Evolutionary conservation across 352 stramenopile genomes (phyloP).

Genomic region (Lagenidium giganteum): DNA sequence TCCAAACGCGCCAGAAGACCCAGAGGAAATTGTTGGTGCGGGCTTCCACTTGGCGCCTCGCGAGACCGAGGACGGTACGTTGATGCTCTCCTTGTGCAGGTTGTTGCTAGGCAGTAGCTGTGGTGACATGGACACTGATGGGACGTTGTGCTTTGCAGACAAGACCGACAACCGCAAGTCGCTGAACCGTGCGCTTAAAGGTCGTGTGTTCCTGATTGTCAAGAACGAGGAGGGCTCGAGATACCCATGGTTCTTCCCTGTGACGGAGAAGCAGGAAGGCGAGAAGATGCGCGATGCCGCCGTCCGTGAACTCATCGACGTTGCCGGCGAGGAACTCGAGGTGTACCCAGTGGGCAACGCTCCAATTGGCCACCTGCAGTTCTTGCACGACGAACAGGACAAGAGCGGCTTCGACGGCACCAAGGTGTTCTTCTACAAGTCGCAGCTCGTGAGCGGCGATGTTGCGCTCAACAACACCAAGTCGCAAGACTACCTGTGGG

Average conservation of each 20-base stretch:
- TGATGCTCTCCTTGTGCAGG: not conserved
- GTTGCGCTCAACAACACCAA: constrained; percentile 54
- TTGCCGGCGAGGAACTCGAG: constrained; percentile 40
- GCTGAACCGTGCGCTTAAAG: constrained; percentile 78
- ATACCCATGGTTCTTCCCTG: constrained; percentile 79
- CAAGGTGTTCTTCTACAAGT: constrained; percentile 88
- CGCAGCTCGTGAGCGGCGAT: constrained; percentile 54
- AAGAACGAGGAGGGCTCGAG: constrained; percentile 43
- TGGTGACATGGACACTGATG: not conserved
- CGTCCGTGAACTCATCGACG: constrained; percentile 45
- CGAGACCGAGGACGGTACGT: constrained; percentile 58
- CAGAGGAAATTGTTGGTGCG: constrained; percentile 65
- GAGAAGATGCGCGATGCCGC: constrained; percentile 84
- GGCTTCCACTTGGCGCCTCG: constrained; percentile 73
- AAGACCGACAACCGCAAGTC: constrained; percentile 79
- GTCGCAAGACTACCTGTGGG: constrained; percentile 75
- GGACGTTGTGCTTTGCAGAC: constrained; percentile 18
- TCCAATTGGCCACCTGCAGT: constrained; percentile 74
- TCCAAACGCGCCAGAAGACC: constrained; percentile 51
- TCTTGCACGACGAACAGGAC: constrained; percentile 44
- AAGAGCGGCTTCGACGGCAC: constrained; percentile 57
- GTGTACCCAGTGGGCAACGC: constrained; percentile 58
- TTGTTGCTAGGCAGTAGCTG: too few relatives aligned
- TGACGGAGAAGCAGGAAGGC: constrained; percentile 42
- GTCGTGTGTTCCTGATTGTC: constrained; percentile 73